These are phyloP conservation scores for Sphaerosporella brunnea DNA, from an alignment of 495 filamentous ascomycete species.

Conservation along the genomic window DNA sequence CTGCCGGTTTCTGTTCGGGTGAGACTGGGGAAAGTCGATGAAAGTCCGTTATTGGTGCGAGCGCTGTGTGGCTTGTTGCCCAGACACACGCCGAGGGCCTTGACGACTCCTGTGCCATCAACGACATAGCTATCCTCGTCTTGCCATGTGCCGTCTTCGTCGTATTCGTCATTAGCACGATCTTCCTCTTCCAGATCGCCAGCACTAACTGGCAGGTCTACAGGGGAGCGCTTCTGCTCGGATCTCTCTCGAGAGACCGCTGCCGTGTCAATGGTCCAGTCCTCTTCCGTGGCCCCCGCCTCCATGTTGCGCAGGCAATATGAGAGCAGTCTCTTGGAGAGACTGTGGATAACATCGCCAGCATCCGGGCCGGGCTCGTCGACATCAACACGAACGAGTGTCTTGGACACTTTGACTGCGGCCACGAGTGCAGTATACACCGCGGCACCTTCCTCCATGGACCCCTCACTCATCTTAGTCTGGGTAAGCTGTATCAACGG, in stretches of 20 bases:
- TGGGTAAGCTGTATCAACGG: slow-evolving; percentile 35
- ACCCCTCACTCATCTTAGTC: slow-evolving; percentile 47
- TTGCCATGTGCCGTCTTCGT: slow-evolving; percentile 51
- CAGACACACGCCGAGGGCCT: slow-evolving; percentile 65
- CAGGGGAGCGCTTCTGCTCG: background rate
- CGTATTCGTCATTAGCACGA: slow-evolving; percentile 32
- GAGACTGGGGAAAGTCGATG: background rate
- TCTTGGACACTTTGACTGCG: slow-evolving; percentile 64
- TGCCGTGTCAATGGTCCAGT: slow-evolving; percentile 18
- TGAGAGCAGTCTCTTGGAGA: slow-evolving; percentile 83
- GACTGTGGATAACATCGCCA: slow-evolving; percentile 75
- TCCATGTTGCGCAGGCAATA: slow-evolving; percentile 89
- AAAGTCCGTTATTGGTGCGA: background rate
- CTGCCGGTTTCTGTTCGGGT: slow-evolving; percentile 10
- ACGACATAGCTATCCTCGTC: slow-evolving; percentile 92
- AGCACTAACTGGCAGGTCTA: background rate
- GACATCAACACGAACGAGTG: slow-evolving; percentile 78
- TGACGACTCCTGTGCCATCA: slow-evolving; percentile 85
- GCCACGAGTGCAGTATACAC: slow-evolving; percentile 83
- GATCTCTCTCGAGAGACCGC: slow-evolving; percentile 27
- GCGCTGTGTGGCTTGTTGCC: slow-evolving; percentile 41
- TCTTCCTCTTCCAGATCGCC: slow-evolving; percentile 28
- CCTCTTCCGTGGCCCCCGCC: slow-evolving; percentile 12
- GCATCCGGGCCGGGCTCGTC: slow-evolving; percentile 63
- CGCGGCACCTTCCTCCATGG: slow-evolving; percentile 82